Base-by-base conservation (phyloP, 2,329 filamentous ascomycete species). In the Fusarium secorum region DNA sequence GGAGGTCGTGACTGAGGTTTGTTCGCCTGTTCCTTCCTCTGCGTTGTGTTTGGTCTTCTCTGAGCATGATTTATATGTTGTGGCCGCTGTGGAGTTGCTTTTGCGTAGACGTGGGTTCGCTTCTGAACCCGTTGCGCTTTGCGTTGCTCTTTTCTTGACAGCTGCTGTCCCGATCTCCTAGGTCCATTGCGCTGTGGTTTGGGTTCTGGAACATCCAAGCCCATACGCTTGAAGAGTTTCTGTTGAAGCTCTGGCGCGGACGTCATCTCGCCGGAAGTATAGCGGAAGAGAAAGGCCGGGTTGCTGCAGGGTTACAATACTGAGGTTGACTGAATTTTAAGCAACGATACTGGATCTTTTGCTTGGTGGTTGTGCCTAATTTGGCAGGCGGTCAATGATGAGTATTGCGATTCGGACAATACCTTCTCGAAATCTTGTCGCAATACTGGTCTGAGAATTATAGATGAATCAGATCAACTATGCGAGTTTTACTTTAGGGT, bases 51-150 rank as follows among this genome's bases (percentile, higher is more conserved):
- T 24, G 49, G 38, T 39, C 59, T 67, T 39, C 49, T 60, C 44
- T 71, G 71, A 32, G 26, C 49, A 38, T 39, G 32, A 7, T 32
- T 36, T 18, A 44, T 44, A 36, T 41, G 44, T n/a, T 54, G 52
- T 8, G 52, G 42, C 52, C 64, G 67, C 32, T 68, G 68, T 46
- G 63, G 56, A 22, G 66, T 46, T 24, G 71, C 56, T 24, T 74
- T 74, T 15, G 75, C 64, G 48, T 76, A 75, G n/a, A 78, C 73
- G 18, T 83, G 82, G 32, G 79, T 75, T 78, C 88, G 91, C 78
- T 89, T 92, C 73, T 88, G 84, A 26, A 84, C 81, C 59, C 92
- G 86, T 73, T 92, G 88, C 20, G 86, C 86, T 77, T 90, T 93
- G 60, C 92, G 87, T 64, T 88, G 86, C 58, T 92, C 89, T 81